phyloP scores from a whole-genome alignment of 495 filamentous ascomycete genomes.

The Penicillium herquei region DNA sequence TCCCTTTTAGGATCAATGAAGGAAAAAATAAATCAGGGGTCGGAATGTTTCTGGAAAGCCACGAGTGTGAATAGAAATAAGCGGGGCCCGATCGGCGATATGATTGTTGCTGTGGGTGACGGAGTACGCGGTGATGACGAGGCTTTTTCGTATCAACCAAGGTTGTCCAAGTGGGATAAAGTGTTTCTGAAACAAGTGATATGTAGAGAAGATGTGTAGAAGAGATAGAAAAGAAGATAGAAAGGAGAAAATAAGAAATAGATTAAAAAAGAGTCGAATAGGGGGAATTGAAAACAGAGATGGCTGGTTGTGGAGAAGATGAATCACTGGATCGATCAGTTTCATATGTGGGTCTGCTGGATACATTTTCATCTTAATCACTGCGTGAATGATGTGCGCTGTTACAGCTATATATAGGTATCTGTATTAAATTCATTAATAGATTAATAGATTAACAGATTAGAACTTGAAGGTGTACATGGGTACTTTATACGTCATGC shows the following conservation, averaged over 20 bases:
- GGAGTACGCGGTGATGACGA: background rate
- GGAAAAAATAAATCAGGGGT: background rate
- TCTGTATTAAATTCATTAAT: too few species aligned
- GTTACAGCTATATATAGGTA: too few species aligned
- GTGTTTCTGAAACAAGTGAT: background rate
- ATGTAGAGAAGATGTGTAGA: background rate
- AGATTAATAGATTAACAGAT: too few species aligned
- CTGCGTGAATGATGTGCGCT: too few species aligned
- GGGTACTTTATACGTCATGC: too few species aligned
- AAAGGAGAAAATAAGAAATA: background rate
- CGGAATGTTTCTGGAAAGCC: background rate
- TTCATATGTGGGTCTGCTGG: background rate
- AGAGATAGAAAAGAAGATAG: background rate
- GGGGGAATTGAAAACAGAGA: constrained; percentile 19
- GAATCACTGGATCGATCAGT: background rate
- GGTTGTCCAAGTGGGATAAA: too few species aligned
- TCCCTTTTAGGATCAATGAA: background rate
- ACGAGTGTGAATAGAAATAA: background rate
- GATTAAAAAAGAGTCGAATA: background rate
- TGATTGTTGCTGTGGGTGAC: background rate
- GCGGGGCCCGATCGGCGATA: background rate
- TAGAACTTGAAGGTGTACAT: too few species aligned
- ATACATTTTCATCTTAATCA: too few species aligned
- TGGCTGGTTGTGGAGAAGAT: constrained; percentile 20
- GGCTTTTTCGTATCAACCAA: background rate